Base-by-base conservation (phyloP, 345 rosid genomes). In the Clausena lansium region DNA sequence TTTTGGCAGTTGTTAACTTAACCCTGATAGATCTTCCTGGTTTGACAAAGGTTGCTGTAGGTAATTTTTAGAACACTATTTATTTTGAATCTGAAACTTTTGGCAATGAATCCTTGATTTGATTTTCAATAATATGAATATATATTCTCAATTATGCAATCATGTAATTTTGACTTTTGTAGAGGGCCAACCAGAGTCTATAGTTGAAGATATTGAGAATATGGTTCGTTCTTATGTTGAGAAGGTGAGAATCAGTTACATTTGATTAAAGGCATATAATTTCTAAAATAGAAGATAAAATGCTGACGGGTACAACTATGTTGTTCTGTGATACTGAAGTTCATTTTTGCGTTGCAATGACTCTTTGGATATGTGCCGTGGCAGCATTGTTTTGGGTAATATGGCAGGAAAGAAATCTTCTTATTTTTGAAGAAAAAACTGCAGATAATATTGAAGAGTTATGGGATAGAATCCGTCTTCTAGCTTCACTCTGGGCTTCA, bases 151-250 rank as follows among this genome's bases (percentile, higher is more conserved):
- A 64, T 55, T 13, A 55, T 79, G 61, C 50, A 76, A 67, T 73
- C 70, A 64, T 70, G 39, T 70, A 69, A 79, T 73, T 41, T 77
- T 81, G 77, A 47, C 58, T 84, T 83, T 75, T 87, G 86, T 89
- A 96, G 99, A 96, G 84, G 99, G 98, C 73, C 99, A 96, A 78
- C 86, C 92, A 0, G 99, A 94, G 0, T 88, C 81, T 76, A 94
- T 96, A 69, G 99, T 96, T 59, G 87, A 89, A 80, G 99, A 96
- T 83, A 96, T 96, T 79, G 99, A 96, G 89, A 89, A 84, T 75
- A 96, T 96, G 99, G 99, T 96, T 74, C 98, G 99, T n/a, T 83
- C 97, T 78, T 94, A 96, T 86, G 98, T 96, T 83, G 98, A 91
- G 78, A 96, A 96, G 98, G 99, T 91, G 76, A 91, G 90, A 59